phyloP scores from a whole-genome alignment of 2,329 filamentous ascomycete genomes.

The Tolypocladium ovalisporum region DNA sequence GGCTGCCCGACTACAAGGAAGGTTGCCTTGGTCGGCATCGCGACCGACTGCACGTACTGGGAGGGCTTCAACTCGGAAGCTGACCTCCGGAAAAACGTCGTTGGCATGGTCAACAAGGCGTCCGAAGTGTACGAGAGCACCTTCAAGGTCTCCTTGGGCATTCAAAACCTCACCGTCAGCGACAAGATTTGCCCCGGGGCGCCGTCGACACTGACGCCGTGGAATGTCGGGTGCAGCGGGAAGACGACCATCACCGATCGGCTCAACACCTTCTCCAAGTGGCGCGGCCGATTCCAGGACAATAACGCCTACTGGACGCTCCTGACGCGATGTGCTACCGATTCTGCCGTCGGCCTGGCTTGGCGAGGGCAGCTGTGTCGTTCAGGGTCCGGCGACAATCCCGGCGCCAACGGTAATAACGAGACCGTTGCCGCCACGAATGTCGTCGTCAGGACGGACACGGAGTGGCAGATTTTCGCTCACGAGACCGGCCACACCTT shows the following conservation, averaged over 20 bases:
- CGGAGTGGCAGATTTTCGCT: constrained; percentile 92
- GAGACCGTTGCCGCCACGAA: constrained; percentile 80
- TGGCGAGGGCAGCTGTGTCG: constrained; percentile 87
- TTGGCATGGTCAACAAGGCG: constrained; percentile 74
- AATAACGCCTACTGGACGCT: constrained; percentile 89
- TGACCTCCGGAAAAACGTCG: constrained; percentile 60
- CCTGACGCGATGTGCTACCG: constrained; percentile 70
- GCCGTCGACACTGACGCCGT: constrained; percentile 56
- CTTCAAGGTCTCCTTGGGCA: constrained; percentile 89
- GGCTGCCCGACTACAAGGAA: constrained; percentile 86
- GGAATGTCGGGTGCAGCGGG: constrained; percentile 69
- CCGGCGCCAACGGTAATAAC: constrained; percentile 34
- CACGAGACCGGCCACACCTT: constrained; percentile 94
- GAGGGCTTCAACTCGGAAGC: constrained; percentile 54
- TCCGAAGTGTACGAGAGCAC: constrained; percentile 80
- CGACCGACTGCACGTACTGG: constrained; percentile 86
- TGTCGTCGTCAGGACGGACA: constrained; percentile 72
- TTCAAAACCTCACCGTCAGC: constrained; percentile 75
- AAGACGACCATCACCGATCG: constrained; percentile 60
- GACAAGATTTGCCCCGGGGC: constrained; percentile 64
- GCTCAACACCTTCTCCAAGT: constrained; percentile 77
- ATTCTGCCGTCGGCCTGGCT: constrained; percentile 76
- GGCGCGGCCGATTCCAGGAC: constrained; percentile 71
- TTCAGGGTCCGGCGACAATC: constrained; percentile 41
- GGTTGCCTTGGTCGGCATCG: constrained; percentile 84